A percentile compares a stretch with the other conserved stretches of the same genome.
phyloP scores from a whole-genome alignment of 148 eudicot species.

The Chenopodium berlandieri region DNA sequence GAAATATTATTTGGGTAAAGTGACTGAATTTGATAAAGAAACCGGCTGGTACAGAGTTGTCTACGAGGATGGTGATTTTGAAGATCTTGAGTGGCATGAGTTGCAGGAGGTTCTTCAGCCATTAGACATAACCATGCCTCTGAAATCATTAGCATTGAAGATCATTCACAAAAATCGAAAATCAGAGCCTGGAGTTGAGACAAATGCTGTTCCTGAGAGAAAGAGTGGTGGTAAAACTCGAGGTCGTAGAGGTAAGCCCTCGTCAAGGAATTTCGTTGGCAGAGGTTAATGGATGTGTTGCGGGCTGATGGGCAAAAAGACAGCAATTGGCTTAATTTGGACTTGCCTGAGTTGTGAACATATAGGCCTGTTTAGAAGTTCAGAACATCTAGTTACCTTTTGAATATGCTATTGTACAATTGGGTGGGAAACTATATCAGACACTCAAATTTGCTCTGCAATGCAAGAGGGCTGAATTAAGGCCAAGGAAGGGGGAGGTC shows the following conservation, averaged over 20 bases:
- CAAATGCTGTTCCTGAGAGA: conserved; percentile 15
- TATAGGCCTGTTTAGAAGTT: background rate
- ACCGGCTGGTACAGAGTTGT: conserved; percentile 70
- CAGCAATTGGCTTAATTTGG: background rate
- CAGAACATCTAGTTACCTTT: background rate
- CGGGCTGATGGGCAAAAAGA: background rate
- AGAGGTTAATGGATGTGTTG: background rate
- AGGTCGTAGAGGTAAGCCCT: conserved; percentile 9
- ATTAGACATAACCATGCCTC: conserved; percentile 60
- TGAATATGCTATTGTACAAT: background rate
- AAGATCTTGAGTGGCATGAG: conserved; percentile 88
- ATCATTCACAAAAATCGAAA: conserved; percentile 46
- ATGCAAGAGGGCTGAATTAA: background rate
- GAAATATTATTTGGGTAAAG: conserved; percentile 47
- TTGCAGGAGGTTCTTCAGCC: conserved; percentile 59
- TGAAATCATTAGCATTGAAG: conserved; percentile 57
- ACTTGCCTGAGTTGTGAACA: background rate
- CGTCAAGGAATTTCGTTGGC: background rate
- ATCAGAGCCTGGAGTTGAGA: conserved; percentile 25
- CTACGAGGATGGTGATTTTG: conserved; percentile 82
- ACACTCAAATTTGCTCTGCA: background rate
- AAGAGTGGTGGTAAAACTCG: conserved; percentile 6
- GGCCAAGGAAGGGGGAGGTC: background rate
- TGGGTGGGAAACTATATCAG: background rate
- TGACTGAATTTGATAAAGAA: conserved; percentile 58